A percentile compares a stretch with the other conserved stretches of the same genome.
Conservation (phyloP, 306 rosid species). For the Phaseolus lunatus region DNA sequence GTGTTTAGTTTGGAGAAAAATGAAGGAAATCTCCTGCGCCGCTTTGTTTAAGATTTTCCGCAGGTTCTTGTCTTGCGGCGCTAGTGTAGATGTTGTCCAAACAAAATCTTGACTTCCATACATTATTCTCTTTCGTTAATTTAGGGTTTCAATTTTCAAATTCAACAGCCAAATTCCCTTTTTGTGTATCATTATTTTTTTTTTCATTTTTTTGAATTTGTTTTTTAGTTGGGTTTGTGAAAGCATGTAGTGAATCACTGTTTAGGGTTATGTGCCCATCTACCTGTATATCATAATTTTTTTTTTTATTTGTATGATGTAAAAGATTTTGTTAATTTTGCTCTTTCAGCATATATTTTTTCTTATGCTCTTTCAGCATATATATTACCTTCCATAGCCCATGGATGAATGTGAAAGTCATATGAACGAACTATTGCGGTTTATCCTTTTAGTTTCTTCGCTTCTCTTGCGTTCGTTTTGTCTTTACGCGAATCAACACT, state of each 20-base stretch:
- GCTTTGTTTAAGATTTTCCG: conserved; percentile 65
- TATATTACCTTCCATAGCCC: not conserved
- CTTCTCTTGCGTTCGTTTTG: not conserved
- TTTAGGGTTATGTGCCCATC: conserved; percentile 23
- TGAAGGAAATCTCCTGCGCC: conserved; percentile 61
- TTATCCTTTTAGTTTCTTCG: not conserved
- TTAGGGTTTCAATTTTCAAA: conserved; percentile 21
- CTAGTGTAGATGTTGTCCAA: conserved; percentile 72
- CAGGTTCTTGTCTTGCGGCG: conserved; percentile 73
- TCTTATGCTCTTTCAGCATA: not conserved
- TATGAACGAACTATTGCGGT: not conserved
- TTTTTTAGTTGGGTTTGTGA: conserved; percentile 8
- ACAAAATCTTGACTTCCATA: conserved; percentile 17
- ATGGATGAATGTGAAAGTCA: not conserved
- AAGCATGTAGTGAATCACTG: conserved; percentile 8
- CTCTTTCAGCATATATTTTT: not conserved
- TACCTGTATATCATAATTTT: conserved; percentile 26
- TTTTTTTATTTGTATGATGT: not conserved
- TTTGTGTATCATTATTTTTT: conserved; percentile 8
- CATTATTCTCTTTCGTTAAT: not conserved
- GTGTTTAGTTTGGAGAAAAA: conserved; percentile 78
- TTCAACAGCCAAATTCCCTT: not conserved
- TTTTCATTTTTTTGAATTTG: not conserved
- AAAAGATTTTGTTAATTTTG: conserved; percentile 18
- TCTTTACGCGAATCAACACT: not conserved